Evolutionary conservation across 306 rosid genomes (phyloP).

Genomic region (Astragalus membranaceus): DNA sequence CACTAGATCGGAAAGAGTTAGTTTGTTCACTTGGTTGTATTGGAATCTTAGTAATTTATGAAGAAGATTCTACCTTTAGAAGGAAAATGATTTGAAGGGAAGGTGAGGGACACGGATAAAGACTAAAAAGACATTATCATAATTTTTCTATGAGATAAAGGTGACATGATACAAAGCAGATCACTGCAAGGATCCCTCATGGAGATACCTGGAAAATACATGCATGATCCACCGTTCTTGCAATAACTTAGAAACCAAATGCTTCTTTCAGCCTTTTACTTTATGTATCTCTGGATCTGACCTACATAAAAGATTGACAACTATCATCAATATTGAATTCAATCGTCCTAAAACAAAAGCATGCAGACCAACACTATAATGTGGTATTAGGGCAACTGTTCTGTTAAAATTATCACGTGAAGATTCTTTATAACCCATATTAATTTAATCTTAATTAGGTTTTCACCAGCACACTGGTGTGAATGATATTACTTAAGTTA

Average conservation of each 20-base stretch:
- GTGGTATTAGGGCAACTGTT: not conserved
- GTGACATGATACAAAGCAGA: conserved; percentile 72
- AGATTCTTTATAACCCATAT: not conserved
- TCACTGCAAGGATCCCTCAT: conserved; percentile 44
- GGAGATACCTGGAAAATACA: conserved; percentile 45
- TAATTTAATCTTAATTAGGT: not conserved
- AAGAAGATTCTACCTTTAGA: conserved; percentile 18
- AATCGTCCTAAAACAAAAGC: not conserved
- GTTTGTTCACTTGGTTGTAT: conserved; percentile 2
- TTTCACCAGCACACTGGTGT: not conserved
- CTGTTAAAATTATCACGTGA: not conserved
- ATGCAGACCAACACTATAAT: not conserved
- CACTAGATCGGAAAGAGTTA: not conserved
- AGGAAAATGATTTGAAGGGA: not conserved
- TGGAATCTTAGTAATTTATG: not conserved
- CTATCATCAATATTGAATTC: conserved; percentile 7
- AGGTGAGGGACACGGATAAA: not conserved
- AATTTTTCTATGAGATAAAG: conserved; percentile 52
- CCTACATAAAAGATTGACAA: conserved; percentile 37
- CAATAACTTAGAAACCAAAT: conserved; percentile 46
- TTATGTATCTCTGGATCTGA: conserved; percentile 30
- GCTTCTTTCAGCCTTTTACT: conserved; percentile 46
- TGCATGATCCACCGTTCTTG: conserved; percentile 51
- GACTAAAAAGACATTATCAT: conserved; percentile 32
- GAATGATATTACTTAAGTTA: not conserved